Evolutionary conservation across 345 rosid genomes (phyloP).

Genomic region (Eucalyptus marginata): DNA sequence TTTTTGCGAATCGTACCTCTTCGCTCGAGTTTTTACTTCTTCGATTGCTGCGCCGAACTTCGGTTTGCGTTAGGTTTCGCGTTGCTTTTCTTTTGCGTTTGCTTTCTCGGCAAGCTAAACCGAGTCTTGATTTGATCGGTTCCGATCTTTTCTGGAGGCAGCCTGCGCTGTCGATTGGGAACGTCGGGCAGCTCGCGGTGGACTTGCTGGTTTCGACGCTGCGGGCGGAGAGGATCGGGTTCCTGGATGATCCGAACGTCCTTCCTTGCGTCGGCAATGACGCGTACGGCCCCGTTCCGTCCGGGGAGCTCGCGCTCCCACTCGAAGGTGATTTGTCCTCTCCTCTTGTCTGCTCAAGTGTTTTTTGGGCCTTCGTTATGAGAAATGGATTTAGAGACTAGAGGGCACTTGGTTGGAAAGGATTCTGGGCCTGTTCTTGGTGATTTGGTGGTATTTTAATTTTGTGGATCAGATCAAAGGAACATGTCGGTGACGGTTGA

Average conservation of each 20-base stretch:
- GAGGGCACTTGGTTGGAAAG: neutral
- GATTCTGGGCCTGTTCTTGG: neutral
- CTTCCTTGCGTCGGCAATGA: constrained; percentile 93
- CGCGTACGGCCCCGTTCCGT: constrained; percentile 59
- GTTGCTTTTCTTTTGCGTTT: neutral
- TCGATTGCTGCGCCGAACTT: neutral
- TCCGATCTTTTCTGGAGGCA: neutral
- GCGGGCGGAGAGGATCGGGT: constrained; percentile 59
- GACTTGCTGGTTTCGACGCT: constrained; percentile 76
- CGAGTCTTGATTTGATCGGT: neutral
- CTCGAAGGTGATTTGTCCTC: constrained; percentile 49
- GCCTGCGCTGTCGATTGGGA: constrained; percentile 93
- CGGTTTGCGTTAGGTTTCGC: neutral
- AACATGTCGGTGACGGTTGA: neutral
- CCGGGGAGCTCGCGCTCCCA: constrained; percentile 70
- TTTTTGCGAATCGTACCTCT: neutral
- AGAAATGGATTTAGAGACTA: neutral
- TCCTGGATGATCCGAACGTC: constrained; percentile 58
- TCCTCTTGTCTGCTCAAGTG: neutral
- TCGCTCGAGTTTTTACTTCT: neutral
- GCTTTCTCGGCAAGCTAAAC: neutral
- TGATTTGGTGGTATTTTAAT: neutral
- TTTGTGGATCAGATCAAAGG: neutral
- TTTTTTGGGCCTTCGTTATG: neutral
- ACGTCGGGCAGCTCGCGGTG: constrained; percentile 83